phyloP scores from a whole-genome alignment of 352 stramenopile genomes.

The Pythium biforme region DNA sequence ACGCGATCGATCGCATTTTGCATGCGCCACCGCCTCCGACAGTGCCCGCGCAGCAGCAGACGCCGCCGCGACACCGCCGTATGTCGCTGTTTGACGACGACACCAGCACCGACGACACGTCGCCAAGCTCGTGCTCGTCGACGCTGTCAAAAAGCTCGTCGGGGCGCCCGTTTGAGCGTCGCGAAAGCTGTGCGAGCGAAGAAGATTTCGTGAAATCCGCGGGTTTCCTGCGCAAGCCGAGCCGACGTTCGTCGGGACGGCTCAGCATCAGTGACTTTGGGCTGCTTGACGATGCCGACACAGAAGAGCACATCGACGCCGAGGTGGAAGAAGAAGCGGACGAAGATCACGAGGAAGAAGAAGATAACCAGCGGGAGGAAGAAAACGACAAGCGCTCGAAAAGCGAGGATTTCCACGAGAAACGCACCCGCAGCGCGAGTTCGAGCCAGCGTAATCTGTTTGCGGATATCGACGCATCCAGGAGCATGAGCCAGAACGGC shows the following conservation, averaged over 20 bases:
- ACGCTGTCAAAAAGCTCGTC: constrained; percentile 33
- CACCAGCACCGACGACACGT: constrained; percentile 19
- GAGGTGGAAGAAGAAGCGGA: constrained; percentile 26
- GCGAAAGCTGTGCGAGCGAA: constrained; percentile 54
- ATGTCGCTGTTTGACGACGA: constrained; percentile 29
- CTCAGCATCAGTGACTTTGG: constrained; percentile 81
- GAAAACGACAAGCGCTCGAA: constrained; percentile 7
- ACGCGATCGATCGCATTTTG: constrained; percentile 49
- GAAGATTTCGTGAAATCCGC: constrained; percentile 64
- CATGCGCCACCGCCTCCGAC: constrained; percentile 25
- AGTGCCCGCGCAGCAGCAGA: background rate
- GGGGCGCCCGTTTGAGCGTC: constrained; percentile 41
- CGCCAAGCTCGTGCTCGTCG: constrained; percentile 30
- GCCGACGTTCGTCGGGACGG: constrained; percentile 53
- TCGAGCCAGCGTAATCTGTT: constrained; percentile 61
- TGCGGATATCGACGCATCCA: constrained; percentile 43
- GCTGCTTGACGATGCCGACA: constrained; percentile 46
- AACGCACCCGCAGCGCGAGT: constrained; percentile 4
- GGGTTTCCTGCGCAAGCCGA: constrained; percentile 55
- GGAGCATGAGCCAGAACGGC: constrained; percentile 29
- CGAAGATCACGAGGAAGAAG: constrained; percentile 10
- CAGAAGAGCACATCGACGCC: constrained; percentile 13
- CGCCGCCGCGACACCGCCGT: constrained; percentile 12
- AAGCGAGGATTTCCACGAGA: constrained; percentile 14
- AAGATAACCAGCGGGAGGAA: constrained; percentile 3